Evolutionary conservation across 2,329 filamentous ascomycete species (phyloP).

Genomic region (Annulohypoxylon truncatum): DNA sequence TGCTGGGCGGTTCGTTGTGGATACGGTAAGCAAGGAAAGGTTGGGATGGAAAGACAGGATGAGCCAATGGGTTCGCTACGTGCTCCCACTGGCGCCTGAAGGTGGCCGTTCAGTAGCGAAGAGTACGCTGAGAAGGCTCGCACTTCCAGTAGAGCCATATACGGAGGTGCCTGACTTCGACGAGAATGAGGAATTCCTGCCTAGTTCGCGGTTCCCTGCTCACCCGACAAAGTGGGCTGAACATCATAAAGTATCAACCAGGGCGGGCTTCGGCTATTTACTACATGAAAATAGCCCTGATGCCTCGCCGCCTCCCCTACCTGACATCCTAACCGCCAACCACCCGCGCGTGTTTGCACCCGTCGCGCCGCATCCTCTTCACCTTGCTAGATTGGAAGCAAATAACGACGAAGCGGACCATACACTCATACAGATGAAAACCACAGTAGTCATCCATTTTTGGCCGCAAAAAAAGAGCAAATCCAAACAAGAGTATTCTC

Average conservation of each 20-base stretch:
- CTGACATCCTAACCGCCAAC: conserved; percentile 35
- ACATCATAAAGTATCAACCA: conserved; percentile 46
- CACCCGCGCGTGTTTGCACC: conserved; percentile 57
- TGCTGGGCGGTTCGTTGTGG: conserved; percentile 49
- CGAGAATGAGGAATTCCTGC: conserved; percentile 5
- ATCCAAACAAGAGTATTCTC: not conserved
- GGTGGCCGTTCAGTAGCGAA: not conserved
- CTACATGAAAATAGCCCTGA: conserved; percentile 48
- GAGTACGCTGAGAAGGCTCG: conserved; percentile 27
- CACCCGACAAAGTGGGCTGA: conserved; percentile 44
- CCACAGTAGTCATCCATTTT: conserved; percentile 61
- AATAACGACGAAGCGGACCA: conserved; percentile 29
- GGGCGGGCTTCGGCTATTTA: conserved; percentile 64
- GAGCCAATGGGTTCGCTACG: conserved; percentile 52
- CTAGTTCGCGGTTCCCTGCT: conserved; percentile 16
- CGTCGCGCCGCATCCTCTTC: conserved; percentile 59
- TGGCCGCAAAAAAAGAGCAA: conserved; percentile 46
- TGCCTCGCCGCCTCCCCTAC: conserved; percentile 22
- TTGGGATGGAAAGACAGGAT: conserved; percentile 54
- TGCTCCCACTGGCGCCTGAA: conserved; percentile 33
- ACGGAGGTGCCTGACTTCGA: not conserved
- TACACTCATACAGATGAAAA: conserved; percentile 42
- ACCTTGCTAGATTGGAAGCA: conserved; percentile 53
- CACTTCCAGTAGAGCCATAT: conserved; percentile 39
- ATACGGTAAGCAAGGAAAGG: conserved; percentile 47